Conservation (phyloP, 331 rosid species). For the Acacia concinna region DNA sequence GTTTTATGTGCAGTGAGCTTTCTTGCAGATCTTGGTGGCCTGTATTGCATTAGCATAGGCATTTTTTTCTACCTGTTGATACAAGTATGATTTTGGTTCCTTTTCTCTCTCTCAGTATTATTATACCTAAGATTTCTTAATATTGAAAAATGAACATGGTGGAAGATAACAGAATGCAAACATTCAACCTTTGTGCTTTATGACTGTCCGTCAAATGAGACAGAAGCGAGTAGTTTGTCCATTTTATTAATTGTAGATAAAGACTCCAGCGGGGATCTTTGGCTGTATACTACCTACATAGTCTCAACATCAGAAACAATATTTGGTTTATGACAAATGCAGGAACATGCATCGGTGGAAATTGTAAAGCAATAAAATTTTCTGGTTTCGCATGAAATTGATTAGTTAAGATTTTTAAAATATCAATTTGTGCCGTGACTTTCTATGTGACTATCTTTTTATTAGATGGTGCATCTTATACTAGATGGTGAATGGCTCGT, state of each 20-base stretch:
- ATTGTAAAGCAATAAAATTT: neutral
- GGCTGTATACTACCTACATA: neutral
- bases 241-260: conserved; percentile 4
- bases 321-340: neutral
- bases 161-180: neutral
- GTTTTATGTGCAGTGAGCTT: conserved; percentile 73
- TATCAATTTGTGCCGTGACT: neutral
- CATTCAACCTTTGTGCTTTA: neutral
- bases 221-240: conserved; percentile 1
- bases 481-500: conserved; percentile 2
- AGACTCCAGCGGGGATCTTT: neutral
- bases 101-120: conserved; percentile 6
- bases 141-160: neutral
- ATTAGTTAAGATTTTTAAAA: neutral
- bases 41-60: conserved; percentile 87
- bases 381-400: neutral
- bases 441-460: neutral
- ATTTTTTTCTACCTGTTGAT: conserved; percentile 81
- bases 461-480: neutral
- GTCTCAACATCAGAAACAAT: conserved; percentile 2
- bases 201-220: conserved; percentile 8
- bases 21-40: conserved; percentile 97
- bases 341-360: neutral
- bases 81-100: conserved; percentile 55
- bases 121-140: conserved; percentile 7